Conservation (phyloP, 1,284 basidiomycete genomes). For the Neotropicomus parvogracilis region DNA sequence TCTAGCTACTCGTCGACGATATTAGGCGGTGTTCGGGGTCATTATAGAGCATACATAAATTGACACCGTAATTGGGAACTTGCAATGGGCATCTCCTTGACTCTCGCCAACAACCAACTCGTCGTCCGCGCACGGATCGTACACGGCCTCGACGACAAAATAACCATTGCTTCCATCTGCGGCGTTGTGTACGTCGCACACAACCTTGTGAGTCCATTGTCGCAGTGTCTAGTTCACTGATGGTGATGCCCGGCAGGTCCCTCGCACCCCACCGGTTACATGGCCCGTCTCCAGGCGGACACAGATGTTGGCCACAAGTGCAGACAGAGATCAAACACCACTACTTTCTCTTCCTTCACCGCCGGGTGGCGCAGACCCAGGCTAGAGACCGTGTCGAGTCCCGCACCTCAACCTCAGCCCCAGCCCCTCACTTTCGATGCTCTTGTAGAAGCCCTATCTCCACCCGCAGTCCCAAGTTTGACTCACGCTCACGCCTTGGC, state of each 20-base stretch:
- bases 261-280: constrained; percentile 17
- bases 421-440: constrained; percentile 40
- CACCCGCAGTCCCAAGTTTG: constrained; percentile 57
- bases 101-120: neutral
- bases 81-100: neutral
- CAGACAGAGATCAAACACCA: constrained; percentile 46
- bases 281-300: constrained; percentile 37
- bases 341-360: constrained; percentile 36
- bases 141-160: constrained; percentile 21
- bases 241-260: constrained; percentile 8
- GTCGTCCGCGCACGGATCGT: constrained; percentile 10
- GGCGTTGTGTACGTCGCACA: constrained; percentile 12
- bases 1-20: neutral
- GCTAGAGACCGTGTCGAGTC: constrained; percentile 32
- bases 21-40: constrained; percentile 29
- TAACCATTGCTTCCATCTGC: neutral
- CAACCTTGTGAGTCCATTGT: constrained; percentile 18
- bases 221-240: constrained; percentile 5
- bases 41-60: constrained; percentile 19
- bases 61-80: constrained; percentile 4
- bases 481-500: constrained; percentile 45
- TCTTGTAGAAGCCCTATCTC: constrained; percentile 49
- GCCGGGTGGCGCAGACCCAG: constrained; percentile 42
- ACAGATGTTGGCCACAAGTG: constrained; percentile 33
- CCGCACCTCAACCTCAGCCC: constrained; percentile 20